These are phyloP conservation scores for Argentina anserina DNA, from an alignment of 306 rosid genomes.

Conservation along the genomic window DNA sequence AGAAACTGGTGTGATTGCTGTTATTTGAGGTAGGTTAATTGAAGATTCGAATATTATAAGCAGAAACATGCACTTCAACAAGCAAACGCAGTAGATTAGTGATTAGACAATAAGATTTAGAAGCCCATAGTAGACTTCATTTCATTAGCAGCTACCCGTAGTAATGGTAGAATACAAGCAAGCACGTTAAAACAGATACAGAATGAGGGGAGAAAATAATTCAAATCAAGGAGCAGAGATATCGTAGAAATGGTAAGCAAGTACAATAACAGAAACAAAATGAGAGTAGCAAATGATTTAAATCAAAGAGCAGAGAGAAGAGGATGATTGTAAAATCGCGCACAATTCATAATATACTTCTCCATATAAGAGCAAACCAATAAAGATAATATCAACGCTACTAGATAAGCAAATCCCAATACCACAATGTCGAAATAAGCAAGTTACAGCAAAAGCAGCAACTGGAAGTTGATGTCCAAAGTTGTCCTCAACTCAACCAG, in stretches of 20 bases:
- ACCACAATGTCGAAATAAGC: slow-evolving; percentile 13
- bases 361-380: not conserved
- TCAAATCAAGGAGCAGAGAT: too few species aligned
- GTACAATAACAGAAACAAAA: too few species aligned
- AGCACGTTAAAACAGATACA: not conserved
- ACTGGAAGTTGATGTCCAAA: slow-evolving; percentile 35
- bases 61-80: too few species aligned
- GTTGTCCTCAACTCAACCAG: not conserved
- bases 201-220: not conserved
- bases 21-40: too few species aligned
- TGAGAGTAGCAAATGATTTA: not conserved
- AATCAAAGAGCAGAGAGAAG: not conserved
- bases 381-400: not conserved
- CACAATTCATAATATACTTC: not conserved
- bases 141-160: not conserved
- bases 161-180: not conserved
- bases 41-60: too few species aligned
- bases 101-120: too few species aligned
- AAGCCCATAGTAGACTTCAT: too few species aligned
- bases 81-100: too few species aligned
- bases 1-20: not conserved
- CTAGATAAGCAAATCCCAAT: slow-evolving; percentile 6
- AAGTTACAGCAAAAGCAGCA: slow-evolving; percentile 24
- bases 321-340: not conserved
- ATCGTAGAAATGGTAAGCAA: too few species aligned